phyloP scores from a whole-genome alignment of 495 filamentous ascomycete species.

The Penicillium egyptiacum region DNA sequence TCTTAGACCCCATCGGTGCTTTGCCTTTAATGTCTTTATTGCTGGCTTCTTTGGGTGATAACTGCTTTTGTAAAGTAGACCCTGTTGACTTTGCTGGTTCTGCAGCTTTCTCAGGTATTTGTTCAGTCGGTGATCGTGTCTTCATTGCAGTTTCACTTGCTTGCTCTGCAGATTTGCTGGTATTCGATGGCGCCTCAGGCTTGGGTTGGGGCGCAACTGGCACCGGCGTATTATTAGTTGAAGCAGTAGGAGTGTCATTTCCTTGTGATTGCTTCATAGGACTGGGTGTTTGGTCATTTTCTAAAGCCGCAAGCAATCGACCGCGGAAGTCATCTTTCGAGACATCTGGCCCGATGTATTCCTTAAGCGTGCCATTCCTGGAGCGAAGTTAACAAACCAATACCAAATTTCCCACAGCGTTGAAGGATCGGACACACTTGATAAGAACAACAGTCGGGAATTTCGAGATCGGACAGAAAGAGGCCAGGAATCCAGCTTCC shows the following conservation, averaged over 20 bases:
- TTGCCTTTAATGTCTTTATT: slow-evolving; percentile 9
- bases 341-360: slow-evolving; percentile 62
- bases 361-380: slow-evolving; percentile 61
- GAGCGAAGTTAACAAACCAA: slow-evolving; percentile 5
- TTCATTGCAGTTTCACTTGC: neutral
- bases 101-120: neutral
- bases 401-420: neutral
- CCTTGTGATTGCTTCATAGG: slow-evolving; percentile 10
- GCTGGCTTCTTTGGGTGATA: neutral
- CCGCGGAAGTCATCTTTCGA: slow-evolving; percentile 57
- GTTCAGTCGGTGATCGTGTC: neutral
- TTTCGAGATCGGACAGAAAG: slow-evolving; percentile 72
- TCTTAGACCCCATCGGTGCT: slow-evolving; percentile 13
- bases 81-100: neutral
- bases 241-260: slow-evolving; percentile 14
- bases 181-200: neutral
- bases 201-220: neutral
- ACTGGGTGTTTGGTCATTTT: slow-evolving; percentile 9
- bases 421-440: slow-evolving; percentile 47
- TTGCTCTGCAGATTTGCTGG: neutral
- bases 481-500: slow-evolving; percentile 77
- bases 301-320: slow-evolving; percentile 46
- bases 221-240: slow-evolving; percentile 15
- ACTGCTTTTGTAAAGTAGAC: neutral
- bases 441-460: slow-evolving; percentile 79